Percentiles rank a stretch among this genome's conserved stretches.
phyloP scores from a whole-genome alignment of 75 land plant genomes.

The Sequoia sempervirens region DNA sequence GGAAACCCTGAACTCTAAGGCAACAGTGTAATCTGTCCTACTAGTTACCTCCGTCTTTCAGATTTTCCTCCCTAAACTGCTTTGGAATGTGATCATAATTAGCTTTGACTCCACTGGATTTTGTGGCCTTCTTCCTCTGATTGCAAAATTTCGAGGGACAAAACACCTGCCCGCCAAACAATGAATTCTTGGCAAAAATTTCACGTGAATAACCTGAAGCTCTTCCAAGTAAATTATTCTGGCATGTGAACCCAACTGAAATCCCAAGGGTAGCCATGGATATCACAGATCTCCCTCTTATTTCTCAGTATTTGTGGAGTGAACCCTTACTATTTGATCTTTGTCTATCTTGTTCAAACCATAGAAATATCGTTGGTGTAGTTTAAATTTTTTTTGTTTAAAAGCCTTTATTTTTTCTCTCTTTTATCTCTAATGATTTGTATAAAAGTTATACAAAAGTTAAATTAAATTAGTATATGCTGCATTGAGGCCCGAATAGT shows the following conservation, averaged over 20 bases:
- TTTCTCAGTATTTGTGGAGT: neutral
- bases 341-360: neutral
- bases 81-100: slow-evolving; percentile 69
- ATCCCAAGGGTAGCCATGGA: neutral
- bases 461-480: no score
- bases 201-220: neutral
- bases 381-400: no score
- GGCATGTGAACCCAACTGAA: neutral
- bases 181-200: neutral
- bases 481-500: no score
- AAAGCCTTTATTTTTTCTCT: no score
- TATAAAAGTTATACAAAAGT: no score
- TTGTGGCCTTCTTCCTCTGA: neutral
- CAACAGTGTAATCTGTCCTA: neutral
- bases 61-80: slow-evolving; percentile 67
- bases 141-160: neutral
- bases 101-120: neutral
- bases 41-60: slow-evolving; percentile 65
- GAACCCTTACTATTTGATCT: neutral
- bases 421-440: no score
- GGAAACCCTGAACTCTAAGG: neutral
- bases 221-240: neutral
- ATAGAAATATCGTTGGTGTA: neutral
- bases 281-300: neutral
- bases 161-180: neutral